A percentile compares a stretch with the other conserved stretches of the same genome.
Conservation (phyloP, 202 grass and related monocot genomes). For the Hordeum pubiflorum region DNA sequence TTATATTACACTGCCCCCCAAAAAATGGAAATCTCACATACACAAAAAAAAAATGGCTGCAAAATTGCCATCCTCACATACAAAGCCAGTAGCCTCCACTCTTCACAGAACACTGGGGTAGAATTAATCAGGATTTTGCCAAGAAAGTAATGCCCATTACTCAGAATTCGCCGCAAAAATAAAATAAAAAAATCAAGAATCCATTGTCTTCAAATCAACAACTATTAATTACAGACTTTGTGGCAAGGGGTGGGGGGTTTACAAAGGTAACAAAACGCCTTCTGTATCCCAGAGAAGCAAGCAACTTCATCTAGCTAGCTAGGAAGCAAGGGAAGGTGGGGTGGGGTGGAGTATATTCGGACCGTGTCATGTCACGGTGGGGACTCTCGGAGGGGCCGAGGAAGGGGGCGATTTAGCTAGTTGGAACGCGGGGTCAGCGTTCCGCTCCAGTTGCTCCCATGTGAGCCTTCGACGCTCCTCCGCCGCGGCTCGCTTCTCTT, state of each 20-base stretch:
- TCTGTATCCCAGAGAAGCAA: slow-evolving; percentile 40
- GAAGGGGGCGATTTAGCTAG: slow-evolving; percentile 30
- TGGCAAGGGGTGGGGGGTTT: slow-evolving; percentile 21
- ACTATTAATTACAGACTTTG: slow-evolving; percentile 74
- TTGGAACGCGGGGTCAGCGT: slow-evolving; percentile 27
- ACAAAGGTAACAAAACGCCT: slow-evolving; percentile 62
- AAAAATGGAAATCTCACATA: not conserved
- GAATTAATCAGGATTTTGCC: slow-evolving; percentile 29
- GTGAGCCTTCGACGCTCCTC: slow-evolving; percentile 62
- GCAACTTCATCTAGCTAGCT: slow-evolving; percentile 55
- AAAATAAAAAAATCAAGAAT: slow-evolving; percentile 35
- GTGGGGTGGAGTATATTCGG: slow-evolving; percentile 17
- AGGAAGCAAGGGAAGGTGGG: slow-evolving; percentile 22
- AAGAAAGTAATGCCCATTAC: slow-evolving; percentile 39
- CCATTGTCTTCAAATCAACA: slow-evolving; percentile 38
- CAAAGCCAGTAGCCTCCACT: slow-evolving; percentile 16
- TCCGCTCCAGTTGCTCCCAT: slow-evolving; percentile 76
- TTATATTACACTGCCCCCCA: not conserved
- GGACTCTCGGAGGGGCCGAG: slow-evolving; percentile 39
- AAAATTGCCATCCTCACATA: slow-evolving; percentile 26
- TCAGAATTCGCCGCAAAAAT: slow-evolving; percentile 33
- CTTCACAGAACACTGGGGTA: slow-evolving; percentile 20
- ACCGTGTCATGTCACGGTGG: slow-evolving; percentile 42
- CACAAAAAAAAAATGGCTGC: slow-evolving; percentile 2
- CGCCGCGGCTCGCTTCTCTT: slow-evolving; percentile 45